Evolutionary conservation across 768 basidiomycete species (phyloP).

Genomic region (Russula dissimulans): DNA sequence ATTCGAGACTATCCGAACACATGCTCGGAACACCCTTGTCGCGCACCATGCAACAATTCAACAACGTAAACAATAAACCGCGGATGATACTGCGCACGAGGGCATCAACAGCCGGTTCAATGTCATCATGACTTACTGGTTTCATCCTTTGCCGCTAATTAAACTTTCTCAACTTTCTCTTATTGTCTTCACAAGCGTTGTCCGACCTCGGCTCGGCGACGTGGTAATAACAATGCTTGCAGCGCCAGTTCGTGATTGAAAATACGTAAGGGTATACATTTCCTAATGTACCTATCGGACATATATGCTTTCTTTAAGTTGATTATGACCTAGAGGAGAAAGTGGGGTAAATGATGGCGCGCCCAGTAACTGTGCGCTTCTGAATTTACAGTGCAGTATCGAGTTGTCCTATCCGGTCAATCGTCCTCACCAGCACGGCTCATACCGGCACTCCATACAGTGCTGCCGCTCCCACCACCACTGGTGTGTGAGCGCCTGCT

Average conservation of each 20-base stretch:
- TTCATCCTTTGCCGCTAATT: background rate
- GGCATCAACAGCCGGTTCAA: background rate
- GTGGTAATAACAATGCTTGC: background rate
- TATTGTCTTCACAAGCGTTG: background rate
- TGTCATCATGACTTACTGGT: background rate
- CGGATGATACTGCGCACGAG: background rate
- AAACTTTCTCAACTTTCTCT: background rate
- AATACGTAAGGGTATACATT: slow-evolving; percentile 16
- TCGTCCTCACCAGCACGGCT: slow-evolving; percentile 43
- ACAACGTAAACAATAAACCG: background rate
- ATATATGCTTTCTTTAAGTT: slow-evolving; percentile 10
- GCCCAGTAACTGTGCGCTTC: background rate
- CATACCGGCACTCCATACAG: slow-evolving; percentile 84
- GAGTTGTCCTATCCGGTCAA: slow-evolving; percentile 11
- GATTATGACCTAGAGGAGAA: slow-evolving; percentile 1
- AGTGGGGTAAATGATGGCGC: slow-evolving; percentile 16
- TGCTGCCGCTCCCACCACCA: slow-evolving; percentile 65
- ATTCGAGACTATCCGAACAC: slow-evolving; percentile 69
- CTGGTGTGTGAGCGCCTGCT: slow-evolving; percentile 48
- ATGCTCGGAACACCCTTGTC: slow-evolving; percentile 69
- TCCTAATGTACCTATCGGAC: slow-evolving; percentile 8
- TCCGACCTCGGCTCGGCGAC: background rate
- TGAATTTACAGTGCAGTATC: background rate
- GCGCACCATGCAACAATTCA: slow-evolving; percentile 31
- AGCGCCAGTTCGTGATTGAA: background rate